Base-by-base conservation (phyloP, 441 rosid species). In the Croton laevigatus region DNA sequence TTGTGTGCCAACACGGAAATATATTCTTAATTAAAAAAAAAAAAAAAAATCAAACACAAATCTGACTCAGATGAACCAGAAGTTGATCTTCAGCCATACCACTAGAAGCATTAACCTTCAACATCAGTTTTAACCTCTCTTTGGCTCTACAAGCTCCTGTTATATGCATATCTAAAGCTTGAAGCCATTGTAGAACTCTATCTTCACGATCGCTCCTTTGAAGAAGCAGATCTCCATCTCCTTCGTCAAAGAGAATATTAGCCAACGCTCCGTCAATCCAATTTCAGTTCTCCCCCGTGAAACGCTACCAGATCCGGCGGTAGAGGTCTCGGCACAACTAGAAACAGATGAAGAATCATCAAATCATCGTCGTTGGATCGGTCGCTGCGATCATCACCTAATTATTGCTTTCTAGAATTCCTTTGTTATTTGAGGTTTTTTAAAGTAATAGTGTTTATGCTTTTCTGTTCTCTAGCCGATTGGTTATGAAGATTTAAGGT, bases 121-220 rank as follows among this genome's bases (percentile, higher is more conserved):
- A 75, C 84, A 94, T 76, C 27, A 98, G 99, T 81, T 88, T 94
- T 75, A 94, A 69, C 72, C 99, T 87, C 87, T 94, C 99, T 12
- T 94, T 97, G 3, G 86, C 91, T 32, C 99, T 84, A 80, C 99
- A 94, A 40, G 97, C 98, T 17, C 99, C 99, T 59, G 89, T 71
- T 17, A 94, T 91, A 65, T 92, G 99, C 89, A 90, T 73, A 79
- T 94, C 98, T 74, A 94, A 81, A 59, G 98, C 94, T 68, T 81
- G 98, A 11, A 94, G 75, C 99, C 98, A 94, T 84, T 77, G 82
- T 76, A 92, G 61, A 73, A 94, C 88, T 79, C 84, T 89, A 76
- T 87, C 94, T 73, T 87, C 97, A 17, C 89, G 84, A 76, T 77
- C 86, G 75, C 79, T 86, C n/a, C 71, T 75, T 36, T 88, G 91